A percentile compares a stretch with the other conserved stretches of the same genome.
phyloP scores from a whole-genome alignment of 345 rosid genomes.

The Eucalyptus leucophloia region DNA sequence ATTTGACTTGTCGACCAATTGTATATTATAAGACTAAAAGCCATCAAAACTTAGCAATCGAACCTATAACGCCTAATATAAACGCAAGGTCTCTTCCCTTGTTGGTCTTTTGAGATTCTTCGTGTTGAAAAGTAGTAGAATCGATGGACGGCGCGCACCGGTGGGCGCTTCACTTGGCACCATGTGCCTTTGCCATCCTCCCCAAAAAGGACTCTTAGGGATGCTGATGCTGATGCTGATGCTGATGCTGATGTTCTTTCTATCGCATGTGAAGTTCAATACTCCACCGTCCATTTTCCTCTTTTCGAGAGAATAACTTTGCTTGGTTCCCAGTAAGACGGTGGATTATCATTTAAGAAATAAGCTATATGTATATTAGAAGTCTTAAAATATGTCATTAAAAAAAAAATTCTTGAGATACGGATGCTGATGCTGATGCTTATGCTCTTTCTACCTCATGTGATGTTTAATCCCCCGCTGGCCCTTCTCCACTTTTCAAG shows the following conservation, averaged over 20 bases:
- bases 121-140: not conserved
- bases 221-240: not conserved
- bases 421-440: no score
- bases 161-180: not conserved
- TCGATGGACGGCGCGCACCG: no score
- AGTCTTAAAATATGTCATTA: no score
- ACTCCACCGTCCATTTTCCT: not conserved
- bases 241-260: not conserved
- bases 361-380: no score
- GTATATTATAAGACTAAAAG: not conserved
- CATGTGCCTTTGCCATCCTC: not conserved
- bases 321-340: not conserved
- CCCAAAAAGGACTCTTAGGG: not conserved
- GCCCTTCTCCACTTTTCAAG: no score
- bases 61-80: not conserved
- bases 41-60: not conserved
- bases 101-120: not conserved
- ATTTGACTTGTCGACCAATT: not conserved
- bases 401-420: no score
- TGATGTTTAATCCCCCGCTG: no score
- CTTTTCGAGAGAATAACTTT: not conserved
- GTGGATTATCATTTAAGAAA: no score
- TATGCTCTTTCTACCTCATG: no score
- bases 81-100: not conserved
- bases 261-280: not conserved